phyloP scores from a whole-genome alignment of 225 moss, liverwort and hornwort species.

The Sphagnum contortum region DNA sequence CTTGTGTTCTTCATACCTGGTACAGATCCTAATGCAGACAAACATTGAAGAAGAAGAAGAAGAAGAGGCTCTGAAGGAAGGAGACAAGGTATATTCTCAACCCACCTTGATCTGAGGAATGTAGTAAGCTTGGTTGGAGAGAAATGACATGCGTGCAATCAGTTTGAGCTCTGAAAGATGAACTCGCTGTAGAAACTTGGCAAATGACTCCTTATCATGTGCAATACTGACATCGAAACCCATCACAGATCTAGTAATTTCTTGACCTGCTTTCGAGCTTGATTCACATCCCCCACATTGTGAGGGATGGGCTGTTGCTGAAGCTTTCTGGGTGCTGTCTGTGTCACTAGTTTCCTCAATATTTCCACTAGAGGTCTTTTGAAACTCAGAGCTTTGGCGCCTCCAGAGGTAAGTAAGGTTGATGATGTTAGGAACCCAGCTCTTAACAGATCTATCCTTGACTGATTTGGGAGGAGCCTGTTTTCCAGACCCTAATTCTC shows the following conservation, averaged over 20 bases:
- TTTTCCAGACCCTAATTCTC: neutral
- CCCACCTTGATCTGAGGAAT: constrained; percentile 23
- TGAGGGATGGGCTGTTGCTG: constrained; percentile 9
- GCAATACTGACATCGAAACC: constrained; percentile 23
- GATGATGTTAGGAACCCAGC: constrained; percentile 23
- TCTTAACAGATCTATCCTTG: constrained; percentile 3
- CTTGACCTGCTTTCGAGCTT: constrained; percentile 16
- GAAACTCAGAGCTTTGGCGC: constrained; percentile 15
- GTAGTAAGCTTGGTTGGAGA: constrained; percentile 19
- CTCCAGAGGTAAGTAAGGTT: constrained; percentile 19
- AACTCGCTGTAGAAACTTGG: constrained; percentile 18
- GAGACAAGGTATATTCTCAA: too few species aligned
- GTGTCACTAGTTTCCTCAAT: constrained; percentile 9
- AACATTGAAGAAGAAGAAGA: too few species aligned
- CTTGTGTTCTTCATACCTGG: too few species aligned
- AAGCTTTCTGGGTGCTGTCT: constrained; percentile 12
- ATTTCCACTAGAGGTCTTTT: neutral
- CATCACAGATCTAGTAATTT: constrained; percentile 18
- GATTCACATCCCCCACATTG: constrained; percentile 14
- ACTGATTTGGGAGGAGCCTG: neutral
- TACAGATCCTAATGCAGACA: too few species aligned
- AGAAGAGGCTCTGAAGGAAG: too few species aligned
- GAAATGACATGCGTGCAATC: constrained; percentile 13
- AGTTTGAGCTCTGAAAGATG: constrained; percentile 13
- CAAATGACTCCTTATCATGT: constrained; percentile 18